A percentile compares a stretch with the other conserved stretches of the same genome.
Conservation (phyloP, 495 filamentous ascomycete species). For the Jackrogersella minutella region DNA sequence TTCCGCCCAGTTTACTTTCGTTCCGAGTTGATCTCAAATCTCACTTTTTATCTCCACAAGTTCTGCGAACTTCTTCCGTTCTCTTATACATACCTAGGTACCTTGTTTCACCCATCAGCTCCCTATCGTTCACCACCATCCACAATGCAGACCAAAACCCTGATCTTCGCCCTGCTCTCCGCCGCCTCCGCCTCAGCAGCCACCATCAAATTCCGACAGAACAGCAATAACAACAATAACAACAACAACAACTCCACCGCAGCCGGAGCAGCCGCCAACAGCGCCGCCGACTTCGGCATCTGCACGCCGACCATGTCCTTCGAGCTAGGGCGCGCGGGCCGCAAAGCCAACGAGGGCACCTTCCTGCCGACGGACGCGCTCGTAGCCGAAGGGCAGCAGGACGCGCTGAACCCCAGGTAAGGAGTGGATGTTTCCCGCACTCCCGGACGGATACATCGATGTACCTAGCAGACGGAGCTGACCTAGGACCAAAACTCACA, state of each 20-base stretch:
- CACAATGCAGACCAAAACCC: not conserved
- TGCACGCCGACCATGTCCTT: slow-evolving; percentile 4
- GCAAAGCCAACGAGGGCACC: slow-evolving; percentile 4
- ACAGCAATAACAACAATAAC: slow-evolving; percentile 2
- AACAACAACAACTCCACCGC: not conserved
- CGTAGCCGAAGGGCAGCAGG: not conserved
- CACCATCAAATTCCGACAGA: not conserved
- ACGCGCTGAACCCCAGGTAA: not conserved
- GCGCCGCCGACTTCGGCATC: not conserved
- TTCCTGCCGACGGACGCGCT: not conserved
- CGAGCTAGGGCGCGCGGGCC: not conserved
- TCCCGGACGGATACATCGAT: too few species aligned
- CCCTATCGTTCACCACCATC: not conserved
- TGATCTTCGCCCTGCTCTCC: not conserved
- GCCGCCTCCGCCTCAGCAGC: not conserved
- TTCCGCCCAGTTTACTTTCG: not conserved
- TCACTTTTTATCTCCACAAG: not conserved
- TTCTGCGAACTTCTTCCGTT: slow-evolving; percentile 9
- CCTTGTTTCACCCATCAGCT: not conserved
- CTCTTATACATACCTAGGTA: not conserved
- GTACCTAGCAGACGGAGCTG: too few species aligned
- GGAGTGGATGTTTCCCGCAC: too few species aligned
- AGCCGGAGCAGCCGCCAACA: not conserved
- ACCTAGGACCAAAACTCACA: too few species aligned
- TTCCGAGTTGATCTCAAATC: slow-evolving; percentile 6